Evolutionary conservation across 2,329 filamentous ascomycete species (phyloP), one percentile per base, ranked within the genome.

Genomic region (Stagonosporopsis rhizophila): DNA sequence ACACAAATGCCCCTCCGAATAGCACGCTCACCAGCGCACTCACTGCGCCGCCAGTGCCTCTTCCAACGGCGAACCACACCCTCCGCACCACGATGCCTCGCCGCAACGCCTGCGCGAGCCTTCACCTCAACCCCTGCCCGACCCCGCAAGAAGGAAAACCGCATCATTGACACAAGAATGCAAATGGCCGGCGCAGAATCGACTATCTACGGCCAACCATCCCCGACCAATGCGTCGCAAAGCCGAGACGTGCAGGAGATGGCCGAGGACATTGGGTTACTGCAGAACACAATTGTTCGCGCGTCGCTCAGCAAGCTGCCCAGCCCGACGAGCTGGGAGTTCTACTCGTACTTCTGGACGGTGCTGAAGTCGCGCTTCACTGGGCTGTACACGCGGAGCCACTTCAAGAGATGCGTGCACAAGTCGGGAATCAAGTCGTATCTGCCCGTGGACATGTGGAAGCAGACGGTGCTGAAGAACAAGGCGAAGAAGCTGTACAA

Each of bases 401-500:
- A 48, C 27, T 67, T 64, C 54, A 60, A 59, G 28, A 44, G 55
- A 41, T 62, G 54, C 14, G 37, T 64, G 17, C 44, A 61, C 38
- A 66, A 65, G 48, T 42, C 25, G 11, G 61, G 64, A 23, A 55
- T 58, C 37, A 17, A 34, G 15, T 45, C 39, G 15, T 67, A 46
- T 23, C 17, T 62, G 23, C 64, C 65, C 3, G 40, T 66, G 8
- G 65, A 67, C 27, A 38, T 41, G 4, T 48, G 50, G 25, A 56
- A 64, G 28, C 52, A 60, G 32, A 35, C 22, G 17, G 28, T 57
- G 23, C 41, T 65, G 32, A 61, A 60, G 37, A 27, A 35, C 14
- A 32, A 81, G 1, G 88, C 87, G 28, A 81, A 84, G 65, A 80
- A 78, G 19, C 77, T 89, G 67, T 87, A 91, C 73, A 76, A 78